Percentiles rank a stretch among this genome's conserved stretches.
These are phyloP conservation scores for Ciborinia camelliae DNA, from an alignment of 2,329 filamentous ascomycete species.

Conservation along the genomic window DNA sequence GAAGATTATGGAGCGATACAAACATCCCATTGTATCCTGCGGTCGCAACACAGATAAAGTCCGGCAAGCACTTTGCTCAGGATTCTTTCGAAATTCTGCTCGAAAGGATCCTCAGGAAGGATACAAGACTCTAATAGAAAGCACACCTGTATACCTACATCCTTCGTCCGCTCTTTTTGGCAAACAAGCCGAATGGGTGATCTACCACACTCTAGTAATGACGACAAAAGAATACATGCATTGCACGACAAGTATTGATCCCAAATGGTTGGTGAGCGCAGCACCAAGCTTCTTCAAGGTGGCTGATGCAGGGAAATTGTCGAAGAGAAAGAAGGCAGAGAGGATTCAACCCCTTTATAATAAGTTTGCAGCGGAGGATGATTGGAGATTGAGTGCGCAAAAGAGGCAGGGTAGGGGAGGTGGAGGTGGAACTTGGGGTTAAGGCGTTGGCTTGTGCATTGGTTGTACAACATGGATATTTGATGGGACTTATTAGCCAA, in stretches of 20 bases:
- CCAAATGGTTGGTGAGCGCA: conserved; percentile 89
- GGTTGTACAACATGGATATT: background rate
- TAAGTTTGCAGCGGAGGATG: conserved; percentile 85
- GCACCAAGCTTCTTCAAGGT: conserved; percentile 99
- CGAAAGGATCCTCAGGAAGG: conserved; percentile 95
- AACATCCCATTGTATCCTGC: conserved; percentile 77
- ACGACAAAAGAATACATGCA: conserved; percentile 99
- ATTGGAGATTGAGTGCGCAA: conserved; percentile 91
- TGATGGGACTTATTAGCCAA: background rate
- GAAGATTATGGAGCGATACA: conserved; percentile 91
- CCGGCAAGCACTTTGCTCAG: conserved; percentile 81
- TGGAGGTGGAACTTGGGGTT: conserved; percentile 92
- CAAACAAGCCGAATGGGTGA: conserved; percentile 93
- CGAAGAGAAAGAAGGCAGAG: conserved; percentile 90
- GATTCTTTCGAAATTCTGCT: conserved; percentile 93
- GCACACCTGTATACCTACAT: conserved; percentile 92
- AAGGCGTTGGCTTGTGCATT: background rate
- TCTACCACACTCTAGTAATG: conserved; percentile 86
- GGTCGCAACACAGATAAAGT: conserved; percentile 84
- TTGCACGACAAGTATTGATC: conserved; percentile 86
- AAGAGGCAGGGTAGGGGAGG: conserved; percentile 78
- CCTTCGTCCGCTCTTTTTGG: conserved; percentile 89
- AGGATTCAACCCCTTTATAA: conserved; percentile 94
- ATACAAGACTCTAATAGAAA: conserved; percentile 95
- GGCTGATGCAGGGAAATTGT: conserved; percentile 70